These are phyloP conservation scores for Diaporthe sp. DNA, from an alignment of 2,329 filamentous ascomycete species.

Conservation along the genomic window DNA sequence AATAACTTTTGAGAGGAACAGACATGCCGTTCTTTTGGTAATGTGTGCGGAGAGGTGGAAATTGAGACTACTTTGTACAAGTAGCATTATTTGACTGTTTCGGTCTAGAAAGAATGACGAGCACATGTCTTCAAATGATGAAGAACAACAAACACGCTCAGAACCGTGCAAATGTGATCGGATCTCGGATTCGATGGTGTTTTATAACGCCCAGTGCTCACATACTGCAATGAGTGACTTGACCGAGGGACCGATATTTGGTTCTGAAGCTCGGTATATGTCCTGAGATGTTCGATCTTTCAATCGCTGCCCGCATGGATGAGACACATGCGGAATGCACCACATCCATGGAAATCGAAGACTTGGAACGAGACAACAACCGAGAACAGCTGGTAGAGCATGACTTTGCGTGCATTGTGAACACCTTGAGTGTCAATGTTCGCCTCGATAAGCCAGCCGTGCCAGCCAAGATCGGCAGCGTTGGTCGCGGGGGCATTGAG, in stretches of 20 bases:
- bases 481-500: not conserved
- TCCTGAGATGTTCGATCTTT: not conserved
- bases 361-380: too few relatives aligned
- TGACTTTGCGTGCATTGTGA: not conserved
- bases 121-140: not conserved
- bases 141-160: not conserved
- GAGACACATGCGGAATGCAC: too few relatives aligned
- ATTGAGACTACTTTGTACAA: slow-evolving; percentile 6
- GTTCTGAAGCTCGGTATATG: not conserved
- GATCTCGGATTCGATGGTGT: not conserved
- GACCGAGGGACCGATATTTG: not conserved
- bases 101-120: slow-evolving; percentile 28
- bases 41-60: slow-evolving; percentile 11
- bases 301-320: not conserved
- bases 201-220: not conserved
- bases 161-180: not conserved
- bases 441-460: not conserved
- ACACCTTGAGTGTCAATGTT: not conserved
- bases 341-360: not conserved
- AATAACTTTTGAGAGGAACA: slow-evolving; percentile 20
- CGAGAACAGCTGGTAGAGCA: not conserved
- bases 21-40: slow-evolving; percentile 35
- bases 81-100: not conserved
- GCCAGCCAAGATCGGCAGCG: not conserved
- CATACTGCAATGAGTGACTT: not conserved